phyloP scores from a whole-genome alignment of 495 filamentous ascomycete genomes.

The Aspergillus sparsus region DNA sequence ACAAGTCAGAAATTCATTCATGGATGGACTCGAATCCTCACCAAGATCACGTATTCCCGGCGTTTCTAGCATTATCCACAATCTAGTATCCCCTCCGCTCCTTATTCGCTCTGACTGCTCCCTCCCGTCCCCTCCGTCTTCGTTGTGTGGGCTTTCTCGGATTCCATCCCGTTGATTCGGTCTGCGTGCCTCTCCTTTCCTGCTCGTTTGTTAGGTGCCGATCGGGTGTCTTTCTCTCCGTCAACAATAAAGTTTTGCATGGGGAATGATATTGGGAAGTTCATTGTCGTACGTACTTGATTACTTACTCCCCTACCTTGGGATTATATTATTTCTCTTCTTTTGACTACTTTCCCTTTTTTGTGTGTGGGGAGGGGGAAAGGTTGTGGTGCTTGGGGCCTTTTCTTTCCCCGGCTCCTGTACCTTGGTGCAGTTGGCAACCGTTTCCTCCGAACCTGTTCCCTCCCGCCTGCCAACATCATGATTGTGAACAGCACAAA shows the following conservation, averaged over 20 bases:
- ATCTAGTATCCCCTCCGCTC: background rate
- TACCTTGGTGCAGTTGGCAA: slow-evolving; percentile 11
- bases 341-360: slow-evolving; percentile 1
- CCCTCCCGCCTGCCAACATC: slow-evolving; percentile 22
- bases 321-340: background rate
- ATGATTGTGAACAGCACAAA: slow-evolving; percentile 20
- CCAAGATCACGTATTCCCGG: background rate
- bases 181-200: slow-evolving; percentile 15
- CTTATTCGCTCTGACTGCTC: slow-evolving; percentile 19
- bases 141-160: slow-evolving; percentile 3
- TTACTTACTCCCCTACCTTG: slow-evolving; percentile 12
- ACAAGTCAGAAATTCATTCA: background rate
- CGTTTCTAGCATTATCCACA: background rate
- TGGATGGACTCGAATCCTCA: background rate
- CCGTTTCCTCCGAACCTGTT: slow-evolving; percentile 15
- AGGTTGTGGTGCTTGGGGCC: background rate
- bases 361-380: background rate
- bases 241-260: slow-evolving; percentile 27
- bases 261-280: slow-evolving; percentile 19
- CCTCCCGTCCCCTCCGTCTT: slow-evolving; percentile 19
- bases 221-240: slow-evolving; percentile 23
- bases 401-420: slow-evolving; percentile 11
- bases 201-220: slow-evolving; percentile 23
- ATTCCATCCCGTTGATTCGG: background rate
- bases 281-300: slow-evolving; percentile 22